A percentile compares a stretch with the other conserved stretches of the same genome.
phyloP scores from a whole-genome alignment of 176 grass and related monocot species.

The barley (Hordeum vulgare) region MorexV3_pseudomolecules_assembly NC_058519.1:628900617-628901116 shows the following conservation, averaged over 20 bases:
- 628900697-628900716: conserved; percentile 45
- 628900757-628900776: conserved; percentile 52
- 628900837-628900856: conserved; percentile 10
- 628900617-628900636: conserved; percentile 8
- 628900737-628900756: conserved; percentile 72
- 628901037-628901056: conserved; percentile 79
- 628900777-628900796: conserved; percentile 40
- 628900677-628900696: conserved; percentile 36
- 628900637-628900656: conserved; percentile 47
- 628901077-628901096: conserved; percentile 75
- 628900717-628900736: conserved; percentile 68
- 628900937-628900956: conserved; percentile 69
- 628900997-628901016: conserved; percentile 47
- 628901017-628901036: conserved; percentile 88
- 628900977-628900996: conserved; percentile 52
- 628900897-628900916: conserved; percentile 17
- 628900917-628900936: conserved; percentile 47
- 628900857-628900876: conserved; percentile 51
- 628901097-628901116: conserved; percentile 91
- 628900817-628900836: conserved; percentile 59
- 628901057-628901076: conserved; percentile 70
- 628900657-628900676: conserved; percentile 29
- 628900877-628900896: conserved; percentile 12
- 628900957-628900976: conserved; percentile 85
- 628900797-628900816: conserved; percentile 57